phyloP scores from a whole-genome alignment of 106 monocot species.

The Posidonia australis region DNA sequence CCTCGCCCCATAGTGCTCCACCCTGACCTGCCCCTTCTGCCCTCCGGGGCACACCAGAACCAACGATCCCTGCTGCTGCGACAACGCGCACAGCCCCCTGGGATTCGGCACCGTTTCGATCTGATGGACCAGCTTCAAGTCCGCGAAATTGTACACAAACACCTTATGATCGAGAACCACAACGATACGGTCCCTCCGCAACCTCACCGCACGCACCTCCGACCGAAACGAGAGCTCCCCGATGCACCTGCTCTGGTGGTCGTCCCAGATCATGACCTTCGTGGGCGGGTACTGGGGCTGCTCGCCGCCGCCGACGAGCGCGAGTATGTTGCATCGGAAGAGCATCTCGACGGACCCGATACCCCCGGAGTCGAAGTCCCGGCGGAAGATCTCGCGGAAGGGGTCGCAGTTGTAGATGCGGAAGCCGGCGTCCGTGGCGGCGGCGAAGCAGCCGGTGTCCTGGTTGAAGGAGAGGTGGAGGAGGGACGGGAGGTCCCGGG shows the following conservation, averaged over 20 bases:
- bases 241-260: constrained; percentile 95
- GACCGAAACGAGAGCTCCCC: constrained; percentile 97
- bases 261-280: constrained; percentile 99
- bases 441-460: constrained; percentile 92
- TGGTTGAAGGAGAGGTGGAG: constrained; percentile 93
- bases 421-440: constrained; percentile 71
- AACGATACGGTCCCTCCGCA: constrained; percentile 80
- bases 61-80: constrained; percentile 80
- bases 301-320: constrained; percentile 82
- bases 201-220: constrained; percentile 74
- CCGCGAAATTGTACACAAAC: constrained; percentile 88
- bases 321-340: constrained; percentile 95
- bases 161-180: constrained; percentile 91
- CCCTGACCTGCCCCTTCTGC: constrained; percentile 93
- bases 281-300: constrained; percentile 68
- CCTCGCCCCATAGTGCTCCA: constrained; percentile 69
- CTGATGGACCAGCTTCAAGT: constrained; percentile 88
- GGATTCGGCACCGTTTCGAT: constrained; percentile 93
- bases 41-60: constrained; percentile 95
- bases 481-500: constrained; percentile 23
- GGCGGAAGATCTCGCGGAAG: constrained; percentile 92
- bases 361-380: constrained; percentile 70
- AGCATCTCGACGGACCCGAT: constrained; percentile 92
- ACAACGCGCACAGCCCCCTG: constrained; percentile 78
- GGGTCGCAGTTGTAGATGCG: constrained; percentile 98